Evolutionary conservation across 345 rosid species (phyloP).

Genomic region (Cardiospermum halicacabum): DNA sequence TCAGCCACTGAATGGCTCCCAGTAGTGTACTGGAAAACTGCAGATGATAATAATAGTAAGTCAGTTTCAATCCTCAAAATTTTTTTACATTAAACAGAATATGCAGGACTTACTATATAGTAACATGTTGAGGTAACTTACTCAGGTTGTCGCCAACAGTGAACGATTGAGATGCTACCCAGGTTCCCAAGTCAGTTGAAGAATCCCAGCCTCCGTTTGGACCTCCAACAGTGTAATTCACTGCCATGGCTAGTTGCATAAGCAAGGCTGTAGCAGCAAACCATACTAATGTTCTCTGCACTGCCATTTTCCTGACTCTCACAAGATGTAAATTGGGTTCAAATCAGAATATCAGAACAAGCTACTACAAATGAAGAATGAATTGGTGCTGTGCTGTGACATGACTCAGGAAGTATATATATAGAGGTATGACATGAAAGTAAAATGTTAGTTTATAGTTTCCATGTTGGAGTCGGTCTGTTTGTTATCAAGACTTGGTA

Average conservation of each 20-base stretch:
- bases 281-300: slow-evolving; percentile 16
- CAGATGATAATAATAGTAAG: slow-evolving; percentile 4
- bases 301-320: slow-evolving; percentile 16
- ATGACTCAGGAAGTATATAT: neutral
- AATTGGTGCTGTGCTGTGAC: neutral
- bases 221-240: slow-evolving; percentile 57
- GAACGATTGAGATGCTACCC: slow-evolving; percentile 54
- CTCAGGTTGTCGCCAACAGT: slow-evolving; percentile 60
- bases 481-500: neutral
- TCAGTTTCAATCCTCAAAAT: neutral
- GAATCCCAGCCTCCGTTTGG: slow-evolving; percentile 61
- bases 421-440: neutral
- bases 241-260: slow-evolving; percentile 46
- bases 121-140: slow-evolving; percentile 25
- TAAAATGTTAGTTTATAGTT: neutral
- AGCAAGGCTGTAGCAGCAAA: slow-evolving; percentile 34
- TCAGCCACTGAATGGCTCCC: slow-evolving; percentile 57
- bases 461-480: slow-evolving; percentile 12
- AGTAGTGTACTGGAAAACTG: slow-evolving; percentile 55
- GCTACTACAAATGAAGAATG: neutral
- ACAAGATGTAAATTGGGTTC: neutral
- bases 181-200: slow-evolving; percentile 36
- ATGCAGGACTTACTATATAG: neutral
- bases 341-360: neutral
- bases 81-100: neutral